Conservation (phyloP, 371 early-diverging fungal species). For the Mucor sp. region DNA sequence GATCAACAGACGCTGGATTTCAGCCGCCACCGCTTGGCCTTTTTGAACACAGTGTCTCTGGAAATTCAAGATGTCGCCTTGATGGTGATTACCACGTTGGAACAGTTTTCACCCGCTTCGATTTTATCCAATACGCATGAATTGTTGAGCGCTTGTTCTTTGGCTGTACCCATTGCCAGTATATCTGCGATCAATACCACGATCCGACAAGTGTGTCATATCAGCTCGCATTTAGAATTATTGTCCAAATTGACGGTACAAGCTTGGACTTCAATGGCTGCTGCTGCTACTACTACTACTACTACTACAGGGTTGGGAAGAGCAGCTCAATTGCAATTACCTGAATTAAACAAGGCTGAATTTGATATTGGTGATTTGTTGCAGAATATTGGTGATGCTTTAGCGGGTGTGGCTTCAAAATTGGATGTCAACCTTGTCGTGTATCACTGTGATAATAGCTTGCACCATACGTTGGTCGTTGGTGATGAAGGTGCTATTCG, state of each 20-base stretch:
- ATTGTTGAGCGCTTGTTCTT: conserved; percentile 42
- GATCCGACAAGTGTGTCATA: conserved; percentile 35
- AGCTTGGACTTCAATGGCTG: conserved; percentile 1
- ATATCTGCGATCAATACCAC: conserved; percentile 40
- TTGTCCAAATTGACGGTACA: conserved; percentile 19
- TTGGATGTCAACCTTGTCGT: conserved; percentile 58
- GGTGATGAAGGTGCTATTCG: conserved; percentile 58
- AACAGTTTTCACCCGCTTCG: conserved; percentile 42
- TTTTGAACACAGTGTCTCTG: conserved; percentile 37
- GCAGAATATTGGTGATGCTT: conserved; percentile 57
- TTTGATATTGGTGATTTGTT: conserved; percentile 63
- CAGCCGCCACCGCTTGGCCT: conserved; percentile 12
- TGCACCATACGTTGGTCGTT: conserved; percentile 51
- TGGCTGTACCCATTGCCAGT: conserved; percentile 44
- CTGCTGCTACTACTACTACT: neutral
- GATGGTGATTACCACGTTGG: conserved; percentile 46
- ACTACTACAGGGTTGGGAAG: too few species aligned
- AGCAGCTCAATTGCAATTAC: neutral
- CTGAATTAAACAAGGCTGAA: neutral
- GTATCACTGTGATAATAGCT: conserved; percentile 50
- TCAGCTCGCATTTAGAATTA: conserved; percentile 28
- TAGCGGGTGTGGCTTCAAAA: conserved; percentile 55
- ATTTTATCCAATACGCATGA: conserved; percentile 41
- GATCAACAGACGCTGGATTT: conserved; percentile 1
- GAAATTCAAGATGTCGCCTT: conserved; percentile 54